Base-by-base conservation (phyloP, 2,329 filamentous ascomycete genomes). In the Orbilia blumenaviensis region DNA sequence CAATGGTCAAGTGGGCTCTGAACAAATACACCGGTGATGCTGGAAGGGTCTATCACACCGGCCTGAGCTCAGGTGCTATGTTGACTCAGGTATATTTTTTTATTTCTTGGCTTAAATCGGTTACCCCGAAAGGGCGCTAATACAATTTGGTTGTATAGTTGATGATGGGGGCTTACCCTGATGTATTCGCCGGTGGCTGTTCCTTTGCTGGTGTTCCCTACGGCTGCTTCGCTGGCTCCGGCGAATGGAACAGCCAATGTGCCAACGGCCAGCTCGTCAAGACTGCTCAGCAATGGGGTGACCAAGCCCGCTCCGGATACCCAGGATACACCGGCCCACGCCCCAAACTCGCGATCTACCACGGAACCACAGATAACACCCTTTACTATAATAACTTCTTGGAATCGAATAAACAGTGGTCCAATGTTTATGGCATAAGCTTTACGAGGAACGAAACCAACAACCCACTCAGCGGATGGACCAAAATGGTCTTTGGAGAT, bases 1-100 rank as follows among this genome's bases (percentile, higher is more conserved):
- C 87, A 79, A 89, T 89, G 87, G 87, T 89, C 52, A 83, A 81
- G 41, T 89, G 87, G 78, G 83, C 86, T 2, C 81, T 89, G n/a
- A 77, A 80, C 7, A 84, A 84, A 79, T 88, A 89, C 81, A 82
- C 83, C 1, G 87, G 83, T 25, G 86, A 89, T 79, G 79, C 84
- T 29, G 82, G 80, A 75, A 84, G 84, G 66, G 86, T 89, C 1
- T 89, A 86, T 74, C 86, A 86, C 1, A 87, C 86, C 0, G 88
- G 88, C 12, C 82, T 84, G 34, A 85, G 84, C 34, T 87, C 86
- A 0, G 86, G 86, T 34, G 86, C 84, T 21, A 88, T 88, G 86
- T 88, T 88, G 86, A 87, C 86, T 7, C 62, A 80, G 62, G 81
- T 75, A 48, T 5, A 27, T 21, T 54, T n/a, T n/a, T n/a, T n/a